Evolutionary conservation across 2,329 filamentous ascomycete species (phyloP), one percentile per base, ranked within the genome.

Genomic region (Pyricularia grisea): DNA sequence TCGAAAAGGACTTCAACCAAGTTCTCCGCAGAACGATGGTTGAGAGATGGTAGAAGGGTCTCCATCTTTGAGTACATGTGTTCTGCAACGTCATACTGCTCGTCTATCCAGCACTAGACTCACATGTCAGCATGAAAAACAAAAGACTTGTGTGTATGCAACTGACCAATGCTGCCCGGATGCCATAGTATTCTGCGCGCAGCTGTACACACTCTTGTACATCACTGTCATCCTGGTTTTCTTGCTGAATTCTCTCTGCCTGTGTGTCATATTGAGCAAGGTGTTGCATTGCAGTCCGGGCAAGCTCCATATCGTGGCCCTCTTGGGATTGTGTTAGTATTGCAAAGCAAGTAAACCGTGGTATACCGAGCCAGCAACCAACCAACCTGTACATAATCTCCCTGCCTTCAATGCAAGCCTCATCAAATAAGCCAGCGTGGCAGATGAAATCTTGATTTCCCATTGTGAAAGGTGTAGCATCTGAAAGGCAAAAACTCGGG

Each of bases 1-100:
- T 90, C 88, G 71, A 89, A 92, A 9, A 93, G 81, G 2, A 90
- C 80, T 73, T 93, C 89, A 4, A 88, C 85, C 63, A 94, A 78
- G 55, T 81, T 82, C 75, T 94, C 90, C 1, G 84, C 81, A 1
- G 83, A 83, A 2, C 77, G 71, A 0, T 83, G 77, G 63, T 88
- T 83, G 2, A 86, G 75, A 0, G 68, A 74, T 27, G 74, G 74
- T 55, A 73, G 77, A 11, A 79, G 76, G n/a, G 71, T 79, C 73
- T 80, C 78, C 1, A 87, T 78, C 73, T 91, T 91, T 50, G 78
- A 78, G 77, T 90, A 94, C 82, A 95, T 88, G 76, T 92, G 88
- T 68, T 97, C 92, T 31, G 92, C 92, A 66, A 93, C 85, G 69
- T 94, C 91, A 17, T 91, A 81, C 60, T 90, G 86, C 60, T 87